Conservation (phyloP, 768 basidiomycete genomes). For the Sistotremastrum niveocremeum region DNA sequence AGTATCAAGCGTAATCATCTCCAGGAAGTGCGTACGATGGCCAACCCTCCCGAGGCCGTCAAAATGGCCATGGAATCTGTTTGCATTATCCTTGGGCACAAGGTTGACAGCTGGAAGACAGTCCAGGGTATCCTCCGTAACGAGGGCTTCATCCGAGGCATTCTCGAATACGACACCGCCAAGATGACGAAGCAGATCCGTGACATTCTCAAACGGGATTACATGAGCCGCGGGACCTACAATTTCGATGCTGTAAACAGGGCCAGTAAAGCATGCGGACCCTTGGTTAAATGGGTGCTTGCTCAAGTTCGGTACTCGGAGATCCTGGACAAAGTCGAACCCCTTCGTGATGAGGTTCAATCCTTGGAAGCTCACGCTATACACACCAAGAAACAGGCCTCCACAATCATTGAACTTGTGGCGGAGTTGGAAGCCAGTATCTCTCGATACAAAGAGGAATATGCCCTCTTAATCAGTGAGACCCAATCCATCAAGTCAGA, state of each 20-base stretch:
- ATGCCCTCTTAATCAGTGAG: conserved; percentile 90
- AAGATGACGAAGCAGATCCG: conserved; percentile 86
- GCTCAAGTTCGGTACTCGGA: conserved; percentile 96
- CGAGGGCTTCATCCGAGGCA: conserved; percentile 92
- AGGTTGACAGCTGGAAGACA: conserved; percentile 92
- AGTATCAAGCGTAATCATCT: conserved; percentile 93
- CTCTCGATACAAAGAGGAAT: conserved; percentile 90
- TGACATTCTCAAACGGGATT: conserved; percentile 86
- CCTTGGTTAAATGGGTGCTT: conserved; percentile 95
- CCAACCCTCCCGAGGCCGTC: conserved; percentile 94
- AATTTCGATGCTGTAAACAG: conserved; percentile 93
- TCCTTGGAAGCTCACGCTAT: conserved; percentile 87
- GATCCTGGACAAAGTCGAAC: conserved; percentile 94
- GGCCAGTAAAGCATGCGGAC: conserved; percentile 94
- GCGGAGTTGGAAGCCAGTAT: conserved; percentile 88
- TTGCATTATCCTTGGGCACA: conserved; percentile 90
- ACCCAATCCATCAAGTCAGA: conserved; percentile 94
- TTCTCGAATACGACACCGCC: conserved; percentile 90
- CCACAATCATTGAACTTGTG: conserved; percentile 83
- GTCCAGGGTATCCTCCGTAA: conserved; percentile 92
- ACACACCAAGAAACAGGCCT: conserved; percentile 88
- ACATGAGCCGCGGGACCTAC: conserved; percentile 78
- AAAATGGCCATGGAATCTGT: conserved; percentile 98
- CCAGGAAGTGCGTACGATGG: conserved; percentile 95
- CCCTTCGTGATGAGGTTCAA: conserved; percentile 88